Evolutionary conservation across 139 green algal genomes (phyloP).

Genomic region (Pseudopediastrum boryanum): DNA sequence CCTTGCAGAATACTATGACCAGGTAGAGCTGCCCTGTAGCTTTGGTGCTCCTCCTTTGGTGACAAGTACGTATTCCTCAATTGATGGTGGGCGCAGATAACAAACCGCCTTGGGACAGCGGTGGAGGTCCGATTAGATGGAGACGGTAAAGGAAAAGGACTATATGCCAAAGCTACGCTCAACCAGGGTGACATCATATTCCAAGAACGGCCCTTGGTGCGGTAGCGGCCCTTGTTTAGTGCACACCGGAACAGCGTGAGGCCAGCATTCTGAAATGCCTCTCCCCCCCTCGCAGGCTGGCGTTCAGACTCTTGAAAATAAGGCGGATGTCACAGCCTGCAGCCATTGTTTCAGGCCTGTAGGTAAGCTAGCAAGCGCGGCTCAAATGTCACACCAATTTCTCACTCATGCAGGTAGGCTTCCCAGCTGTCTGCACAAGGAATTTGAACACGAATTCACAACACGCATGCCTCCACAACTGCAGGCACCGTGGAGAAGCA

Average conservation of each 20-base stretch:
- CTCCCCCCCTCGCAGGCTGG: not conserved
- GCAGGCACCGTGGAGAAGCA: conserved; percentile 59
- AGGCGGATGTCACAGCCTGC: conserved; percentile 45
- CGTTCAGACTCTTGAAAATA: conserved; percentile 55
- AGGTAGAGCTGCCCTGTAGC: too few species aligned
- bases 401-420: not conserved
- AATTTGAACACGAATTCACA: not conserved
- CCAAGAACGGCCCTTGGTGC: conserved; percentile 54
- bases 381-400: not conserved
- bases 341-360: conserved; percentile 60
- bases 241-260: not conserved
- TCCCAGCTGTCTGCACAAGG: not conserved
- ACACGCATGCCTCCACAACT: not conserved
- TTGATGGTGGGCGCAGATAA: too few species aligned
- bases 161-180: conserved; percentile 52
- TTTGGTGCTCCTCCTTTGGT: too few species aligned
- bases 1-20: too few species aligned
- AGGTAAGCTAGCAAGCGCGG: conserved; percentile 19
- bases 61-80: too few species aligned
- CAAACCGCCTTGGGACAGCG: too few species aligned
- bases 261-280: conserved; percentile 2
- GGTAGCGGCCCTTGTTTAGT: not conserved
- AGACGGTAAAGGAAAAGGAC: conserved; percentile 54
- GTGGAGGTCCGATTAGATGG: conserved; percentile 49
- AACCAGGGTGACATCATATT: conserved; percentile 44